Base-by-base conservation (phyloP, 1,284 basidiomycete genomes). In the Volvariella surrecta region DNA sequence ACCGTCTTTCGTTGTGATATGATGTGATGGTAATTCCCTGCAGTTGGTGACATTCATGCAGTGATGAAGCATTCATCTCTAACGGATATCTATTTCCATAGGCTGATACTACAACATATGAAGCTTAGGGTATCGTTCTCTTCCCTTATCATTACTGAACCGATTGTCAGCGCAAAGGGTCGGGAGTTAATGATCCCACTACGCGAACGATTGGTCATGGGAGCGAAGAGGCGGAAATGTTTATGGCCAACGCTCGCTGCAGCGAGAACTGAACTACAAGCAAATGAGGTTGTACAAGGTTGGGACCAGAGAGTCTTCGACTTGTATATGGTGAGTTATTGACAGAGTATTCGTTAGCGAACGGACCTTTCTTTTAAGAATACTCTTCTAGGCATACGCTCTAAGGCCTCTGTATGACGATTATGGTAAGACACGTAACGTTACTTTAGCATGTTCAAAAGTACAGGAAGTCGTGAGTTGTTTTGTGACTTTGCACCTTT, bases 381-480 rank as follows among this genome's bases (percentile, higher is more conserved):
- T 13, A 15, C 32, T 35, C 19, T 22, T 18, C 34, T 47, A 77
- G 76, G 56, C 61, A 55, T 58, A 73, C 48, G 77, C 65, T 3
- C 56, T 78, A 7, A 61, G 64, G 45, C 51, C 58, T 15, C 63
- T 20, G 55, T 57, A 30, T 48, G 48, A 11, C 18, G 30, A 52
- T 58, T 21, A 57, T 58, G 11, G 58, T 58, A 28, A 11, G 8
- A 65, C 66, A 45, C 18, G 48, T 11, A 61, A 64, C 1, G 68
- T 76, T 22, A 68, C 67, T 0, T 58, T 79, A 4, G 70, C 73
- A 7, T 81, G 79, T 48, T 69, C 67, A 1, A 66, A 70, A 15
- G 66, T 76, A 35, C 73, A 81, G 53, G 79, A 81, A 61, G 67
- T 63, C 34, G 78, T 78, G 47, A 47, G 64, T 59, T 3, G 3